Evolutionary conservation across 306 rosid genomes (phyloP).

Genomic region (Dalbergia cochinchinensis): DNA sequence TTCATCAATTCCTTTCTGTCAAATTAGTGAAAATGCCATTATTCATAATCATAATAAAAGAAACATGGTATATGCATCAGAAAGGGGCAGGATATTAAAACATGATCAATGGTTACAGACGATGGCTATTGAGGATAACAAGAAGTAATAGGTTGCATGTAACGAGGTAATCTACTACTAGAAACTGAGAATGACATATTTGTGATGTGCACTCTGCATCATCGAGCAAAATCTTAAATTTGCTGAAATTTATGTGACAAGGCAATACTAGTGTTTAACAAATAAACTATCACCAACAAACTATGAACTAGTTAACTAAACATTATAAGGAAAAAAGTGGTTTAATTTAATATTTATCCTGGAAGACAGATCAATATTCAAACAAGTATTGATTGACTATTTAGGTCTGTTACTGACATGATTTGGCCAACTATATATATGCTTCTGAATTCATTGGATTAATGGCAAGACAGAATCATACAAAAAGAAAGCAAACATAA

Average conservation of each 20-base stretch:
- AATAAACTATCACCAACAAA: constrained; percentile 14
- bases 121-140: constrained; percentile 6
- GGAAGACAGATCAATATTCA: neutral
- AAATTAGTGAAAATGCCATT: constrained; percentile 26
- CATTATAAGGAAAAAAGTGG: neutral
- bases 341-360: neutral
- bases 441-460: neutral
- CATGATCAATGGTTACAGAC: constrained; percentile 8
- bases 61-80: constrained; percentile 8
- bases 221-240: constrained; percentile 12
- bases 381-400: neutral
- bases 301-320: neutral
- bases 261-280: constrained; percentile 15
- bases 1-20: constrained; percentile 98
- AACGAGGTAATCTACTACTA: neutral
- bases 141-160: constrained; percentile 22
- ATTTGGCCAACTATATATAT: constrained; percentile 6
- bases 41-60: constrained; percentile 23
- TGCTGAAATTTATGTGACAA: constrained; percentile 18
- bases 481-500: constrained; percentile 6
- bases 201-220: constrained; percentile 13
- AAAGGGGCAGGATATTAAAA: neutral
- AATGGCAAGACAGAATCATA: constrained; percentile 4
- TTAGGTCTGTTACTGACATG: constrained; percentile 18
- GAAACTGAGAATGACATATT: constrained; percentile 14